Conservation (phyloP, 768 basidiomycete species). For the Phaffia australis region DNA sequence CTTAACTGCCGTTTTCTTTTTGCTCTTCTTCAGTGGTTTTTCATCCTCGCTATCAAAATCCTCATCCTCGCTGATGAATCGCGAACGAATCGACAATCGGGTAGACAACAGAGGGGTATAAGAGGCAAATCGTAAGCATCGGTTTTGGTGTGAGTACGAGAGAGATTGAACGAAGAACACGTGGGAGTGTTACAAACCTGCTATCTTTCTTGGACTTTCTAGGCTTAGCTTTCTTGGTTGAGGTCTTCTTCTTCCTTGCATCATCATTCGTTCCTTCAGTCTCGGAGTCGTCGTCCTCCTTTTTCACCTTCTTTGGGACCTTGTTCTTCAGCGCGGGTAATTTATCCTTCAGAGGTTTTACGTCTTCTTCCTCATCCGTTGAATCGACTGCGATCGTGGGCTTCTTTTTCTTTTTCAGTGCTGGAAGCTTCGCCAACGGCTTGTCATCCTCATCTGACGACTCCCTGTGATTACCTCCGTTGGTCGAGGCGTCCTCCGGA, state of each 20-base stretch:
- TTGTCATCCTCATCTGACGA: constrained; percentile 28
- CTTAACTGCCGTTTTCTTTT: not conserved
- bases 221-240: not conserved
- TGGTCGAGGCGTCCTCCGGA: constrained; percentile 33
- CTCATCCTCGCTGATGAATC: constrained; percentile 37
- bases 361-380: constrained; percentile 15
- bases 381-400: constrained; percentile 27
- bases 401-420: constrained; percentile 21
- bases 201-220: constrained; percentile 46
- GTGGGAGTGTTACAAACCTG: constrained; percentile 31
- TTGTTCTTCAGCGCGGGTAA: constrained; percentile 49
- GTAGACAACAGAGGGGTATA: constrained; percentile 12
- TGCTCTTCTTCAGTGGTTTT: constrained; percentile 13
- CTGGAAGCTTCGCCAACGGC: constrained; percentile 22
- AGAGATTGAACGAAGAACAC: constrained; percentile 22
- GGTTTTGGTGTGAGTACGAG: constrained; percentile 38
- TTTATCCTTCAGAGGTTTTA: constrained; percentile 17
- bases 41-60: constrained; percentile 33
- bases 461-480: constrained; percentile 33
- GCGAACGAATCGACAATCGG: constrained; percentile 38
- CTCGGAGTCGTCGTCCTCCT: constrained; percentile 34
- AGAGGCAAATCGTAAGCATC: constrained; percentile 39
- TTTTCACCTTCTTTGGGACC: constrained; percentile 39
- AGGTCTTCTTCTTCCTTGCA: constrained; percentile 31
- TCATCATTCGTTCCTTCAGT: constrained; percentile 33